Evolutionary conservation across 2,329 filamentous ascomycete genomes (phyloP).

Genomic region (Diaporthe nobilis): DNA sequence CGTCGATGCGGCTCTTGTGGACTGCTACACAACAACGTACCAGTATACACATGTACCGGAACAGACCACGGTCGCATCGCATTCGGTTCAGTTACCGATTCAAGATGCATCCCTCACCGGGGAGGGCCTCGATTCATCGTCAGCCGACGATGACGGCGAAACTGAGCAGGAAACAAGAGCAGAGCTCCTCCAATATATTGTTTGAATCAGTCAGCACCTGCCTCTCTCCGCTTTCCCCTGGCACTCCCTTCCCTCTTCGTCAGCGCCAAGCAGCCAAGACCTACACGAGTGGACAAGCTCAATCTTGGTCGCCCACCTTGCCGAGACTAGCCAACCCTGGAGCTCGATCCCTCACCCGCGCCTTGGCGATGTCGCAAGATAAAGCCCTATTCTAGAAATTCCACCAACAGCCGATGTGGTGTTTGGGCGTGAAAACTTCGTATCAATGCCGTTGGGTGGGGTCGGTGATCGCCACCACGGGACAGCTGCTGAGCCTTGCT

Average conservation of each 20-base stretch:
- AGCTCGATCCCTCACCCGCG: slow-evolving; percentile 15
- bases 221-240: slow-evolving; percentile 29
- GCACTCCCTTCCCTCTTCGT: slow-evolving; percentile 31
- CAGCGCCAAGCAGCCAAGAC: slow-evolving; percentile 34
- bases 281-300: slow-evolving; percentile 28
- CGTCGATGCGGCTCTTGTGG: slow-evolving; percentile 1
- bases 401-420: slow-evolving; percentile 21
- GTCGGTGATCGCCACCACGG: slow-evolving; percentile 12
- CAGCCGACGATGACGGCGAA: slow-evolving; percentile 11
- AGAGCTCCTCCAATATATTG: slow-evolving; percentile 21
- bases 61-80: not conserved
- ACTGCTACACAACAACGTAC: not conserved
- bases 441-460: slow-evolving; percentile 22
- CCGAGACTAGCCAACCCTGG: slow-evolving; percentile 16
- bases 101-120: not conserved
- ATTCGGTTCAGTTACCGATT: slow-evolving; percentile 5
- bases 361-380: slow-evolving; percentile 31
- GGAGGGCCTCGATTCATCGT: slow-evolving; percentile 1
- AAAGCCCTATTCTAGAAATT: not conserved
- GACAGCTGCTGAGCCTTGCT: slow-evolving; percentile 17
- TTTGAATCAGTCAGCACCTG: slow-evolving; percentile 27
- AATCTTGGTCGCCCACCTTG: slow-evolving; percentile 21
- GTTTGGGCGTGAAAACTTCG: slow-evolving; percentile 10
- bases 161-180: slow-evolving; percentile 10
- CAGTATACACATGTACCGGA: not conserved